Evolutionary conservation across 2,329 filamentous ascomycete species (phyloP).

Genomic region (Xenosphaeropsis pyriputrescens): DNA sequence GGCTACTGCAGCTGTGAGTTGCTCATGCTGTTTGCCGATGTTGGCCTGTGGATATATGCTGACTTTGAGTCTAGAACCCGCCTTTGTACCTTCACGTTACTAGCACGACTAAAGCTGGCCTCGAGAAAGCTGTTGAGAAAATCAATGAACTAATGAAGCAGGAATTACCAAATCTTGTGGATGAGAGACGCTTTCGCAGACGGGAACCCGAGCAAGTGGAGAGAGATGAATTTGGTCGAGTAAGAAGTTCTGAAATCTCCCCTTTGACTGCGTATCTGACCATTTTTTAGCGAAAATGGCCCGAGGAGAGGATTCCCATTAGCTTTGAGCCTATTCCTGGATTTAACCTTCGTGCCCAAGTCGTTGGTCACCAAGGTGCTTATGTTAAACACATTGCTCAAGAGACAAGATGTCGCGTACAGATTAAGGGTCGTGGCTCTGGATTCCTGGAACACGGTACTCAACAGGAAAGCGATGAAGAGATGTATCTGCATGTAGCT

Average conservation of each 20-base stretch:
- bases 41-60: no score
- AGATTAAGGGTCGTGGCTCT: constrained; percentile 93
- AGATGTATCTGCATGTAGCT: constrained; percentile 93
- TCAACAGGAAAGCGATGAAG: constrained; percentile 82
- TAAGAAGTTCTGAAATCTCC: constrained; percentile 26
- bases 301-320: constrained; percentile 88
- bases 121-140: constrained; percentile 74
- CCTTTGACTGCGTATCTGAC: constrained; percentile 6
- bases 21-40: neutral
- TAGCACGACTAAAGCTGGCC: constrained; percentile 79
- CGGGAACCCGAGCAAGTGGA: constrained; percentile 70
- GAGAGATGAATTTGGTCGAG: constrained; percentile 79
- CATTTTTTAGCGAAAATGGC: constrained; percentile 76
- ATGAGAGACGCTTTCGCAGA: constrained; percentile 82
- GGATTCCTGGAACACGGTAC: constrained; percentile 85
- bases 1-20: constrained; percentile 78
- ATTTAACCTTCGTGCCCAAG: constrained; percentile 91
- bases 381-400: constrained; percentile 98
- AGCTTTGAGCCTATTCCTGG: constrained; percentile 80
- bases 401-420: constrained; percentile 87
- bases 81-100: constrained; percentile 93
- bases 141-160: constrained; percentile 95
- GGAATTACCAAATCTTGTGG: constrained; percentile 86
- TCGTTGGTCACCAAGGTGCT: constrained; percentile 84
- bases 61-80: constrained; percentile 49